phyloP scores from a whole-genome alignment of 2,329 filamentous ascomycete genomes.

The Ambrosiella cleistominuta region DNA sequence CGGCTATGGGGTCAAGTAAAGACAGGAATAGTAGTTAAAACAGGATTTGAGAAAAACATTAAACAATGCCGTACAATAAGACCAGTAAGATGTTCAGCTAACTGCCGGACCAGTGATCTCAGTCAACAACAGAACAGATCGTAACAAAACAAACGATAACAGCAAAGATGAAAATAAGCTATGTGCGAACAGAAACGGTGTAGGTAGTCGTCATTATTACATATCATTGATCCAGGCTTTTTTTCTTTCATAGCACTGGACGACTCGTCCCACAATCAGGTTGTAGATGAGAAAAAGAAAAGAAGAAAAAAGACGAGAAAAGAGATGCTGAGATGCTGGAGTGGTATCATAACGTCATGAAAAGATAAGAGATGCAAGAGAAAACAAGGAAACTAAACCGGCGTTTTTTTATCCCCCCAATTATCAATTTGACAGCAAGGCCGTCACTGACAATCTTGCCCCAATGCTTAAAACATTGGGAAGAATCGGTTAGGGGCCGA shows the following conservation, averaged over 20 bases:
- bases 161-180: conserved; percentile 1
- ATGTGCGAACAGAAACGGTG: conserved; percentile 4
- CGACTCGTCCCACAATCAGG: conserved; percentile 2
- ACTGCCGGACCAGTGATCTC: background rate
- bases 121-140: background rate
- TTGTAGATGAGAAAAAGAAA: conserved; percentile 10
- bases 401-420: background rate
- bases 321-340: conserved; percentile 8
- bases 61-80: background rate
- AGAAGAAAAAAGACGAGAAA: conserved; percentile 7
- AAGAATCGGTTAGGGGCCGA: conserved; percentile 16
- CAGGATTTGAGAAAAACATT: background rate
- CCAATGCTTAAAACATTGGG: conserved; percentile 7
- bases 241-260: background rate
- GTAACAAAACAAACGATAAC: background rate
- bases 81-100: background rate
- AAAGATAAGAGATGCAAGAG: conserved; percentile 21
- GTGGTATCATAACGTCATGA: conserved; percentile 16
- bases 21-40: background rate
- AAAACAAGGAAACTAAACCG: background rate
- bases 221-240: conserved; percentile 4
- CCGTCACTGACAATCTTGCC: background rate
- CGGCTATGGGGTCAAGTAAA: background rate
- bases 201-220: conserved; percentile 6
- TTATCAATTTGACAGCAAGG: background rate